These are phyloP conservation scores for Epichloe scottii DNA, from an alignment of 2,329 filamentous ascomycete genomes.

Conservation along the genomic window DNA sequence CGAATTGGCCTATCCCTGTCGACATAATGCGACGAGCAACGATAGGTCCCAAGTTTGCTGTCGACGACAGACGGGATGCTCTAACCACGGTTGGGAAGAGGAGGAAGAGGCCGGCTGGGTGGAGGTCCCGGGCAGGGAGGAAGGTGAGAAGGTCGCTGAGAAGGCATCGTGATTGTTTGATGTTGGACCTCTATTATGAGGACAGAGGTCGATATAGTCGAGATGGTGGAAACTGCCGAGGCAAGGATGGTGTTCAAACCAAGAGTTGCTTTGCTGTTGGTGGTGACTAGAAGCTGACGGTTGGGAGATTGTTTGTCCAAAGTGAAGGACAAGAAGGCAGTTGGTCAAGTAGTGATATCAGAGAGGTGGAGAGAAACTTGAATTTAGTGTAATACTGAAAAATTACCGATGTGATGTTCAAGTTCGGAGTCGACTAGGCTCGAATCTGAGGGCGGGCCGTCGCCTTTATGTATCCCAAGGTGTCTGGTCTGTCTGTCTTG, in stretches of 20 bases:
- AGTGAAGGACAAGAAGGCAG: not conserved
- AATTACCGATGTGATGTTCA: not conserved
- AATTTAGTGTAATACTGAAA: not conserved
- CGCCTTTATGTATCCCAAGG: constrained; percentile 19
- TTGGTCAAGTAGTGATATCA: not conserved
- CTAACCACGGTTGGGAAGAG: constrained; percentile 49
- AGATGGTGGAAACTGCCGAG: not conserved
- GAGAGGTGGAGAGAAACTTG: not conserved
- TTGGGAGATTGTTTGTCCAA: not conserved
- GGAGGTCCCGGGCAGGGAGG: constrained; percentile 56
- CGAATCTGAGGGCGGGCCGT: constrained; percentile 13
- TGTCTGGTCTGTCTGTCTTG: not conserved
- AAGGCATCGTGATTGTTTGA: constrained; percentile 32
- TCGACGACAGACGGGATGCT: not conserved
- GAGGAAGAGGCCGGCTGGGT: constrained; percentile 51
- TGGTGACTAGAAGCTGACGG: no score
- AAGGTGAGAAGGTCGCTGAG: constrained; percentile 51
- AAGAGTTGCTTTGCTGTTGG: not conserved
- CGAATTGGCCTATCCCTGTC: not conserved
- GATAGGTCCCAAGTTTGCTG: not conserved
- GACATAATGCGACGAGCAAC: not conserved
- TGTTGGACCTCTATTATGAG: not conserved
- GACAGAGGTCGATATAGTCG: not conserved
- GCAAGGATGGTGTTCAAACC: not conserved
- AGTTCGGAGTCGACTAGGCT: not conserved